Conservation (phyloP, 176 grass and related monocot genomes). For the Raddia distichophylla region DNA sequence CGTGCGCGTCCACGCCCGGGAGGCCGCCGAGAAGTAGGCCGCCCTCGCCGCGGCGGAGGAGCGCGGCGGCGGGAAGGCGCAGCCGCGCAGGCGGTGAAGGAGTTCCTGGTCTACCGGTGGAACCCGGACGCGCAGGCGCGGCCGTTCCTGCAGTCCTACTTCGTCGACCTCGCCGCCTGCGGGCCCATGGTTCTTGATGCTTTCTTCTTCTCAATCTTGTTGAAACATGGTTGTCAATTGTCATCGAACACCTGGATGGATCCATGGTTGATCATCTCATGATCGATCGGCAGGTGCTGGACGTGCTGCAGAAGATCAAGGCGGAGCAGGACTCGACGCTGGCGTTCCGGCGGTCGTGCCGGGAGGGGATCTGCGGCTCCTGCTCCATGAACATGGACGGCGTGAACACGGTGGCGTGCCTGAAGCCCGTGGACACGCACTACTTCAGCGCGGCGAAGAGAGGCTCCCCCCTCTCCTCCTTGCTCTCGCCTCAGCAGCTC, state of each 20-base stretch:
- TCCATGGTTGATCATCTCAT: background rate
- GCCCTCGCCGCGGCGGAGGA: slow-evolving; percentile 19
- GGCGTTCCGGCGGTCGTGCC: slow-evolving; percentile 71
- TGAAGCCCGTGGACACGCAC: slow-evolving; percentile 64
- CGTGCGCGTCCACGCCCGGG: slow-evolving; percentile 44
- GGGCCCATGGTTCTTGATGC: slow-evolving; percentile 47
- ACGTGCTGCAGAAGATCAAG: slow-evolving; percentile 84
- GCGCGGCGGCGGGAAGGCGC: background rate
- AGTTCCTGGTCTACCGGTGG: slow-evolving; percentile 81
- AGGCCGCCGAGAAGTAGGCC: slow-evolving; percentile 46
- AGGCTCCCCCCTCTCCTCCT: too few species aligned
- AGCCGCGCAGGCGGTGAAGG: slow-evolving; percentile 42
- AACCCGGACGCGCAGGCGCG: slow-evolving; percentile 56
- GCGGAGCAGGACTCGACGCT: slow-evolving; percentile 63
- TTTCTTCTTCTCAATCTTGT: background rate
- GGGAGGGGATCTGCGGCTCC: slow-evolving; percentile 76
- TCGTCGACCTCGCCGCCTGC: slow-evolving; percentile 60
- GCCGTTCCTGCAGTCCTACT: slow-evolving; percentile 71
- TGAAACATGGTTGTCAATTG: too few species aligned
- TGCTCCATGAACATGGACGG: slow-evolving; percentile 86
- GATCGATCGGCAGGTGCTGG: slow-evolving; percentile 48
- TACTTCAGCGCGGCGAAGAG: too few species aligned
- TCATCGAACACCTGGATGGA: too few species aligned
- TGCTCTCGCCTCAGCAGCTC: too few species aligned
- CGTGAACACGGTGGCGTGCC: slow-evolving; percentile 73